Percentiles rank a stretch among this genome's conserved stretches.
phyloP scores from a whole-genome alignment of 495 filamentous ascomycete species.

The Darksidea phi region DNA sequence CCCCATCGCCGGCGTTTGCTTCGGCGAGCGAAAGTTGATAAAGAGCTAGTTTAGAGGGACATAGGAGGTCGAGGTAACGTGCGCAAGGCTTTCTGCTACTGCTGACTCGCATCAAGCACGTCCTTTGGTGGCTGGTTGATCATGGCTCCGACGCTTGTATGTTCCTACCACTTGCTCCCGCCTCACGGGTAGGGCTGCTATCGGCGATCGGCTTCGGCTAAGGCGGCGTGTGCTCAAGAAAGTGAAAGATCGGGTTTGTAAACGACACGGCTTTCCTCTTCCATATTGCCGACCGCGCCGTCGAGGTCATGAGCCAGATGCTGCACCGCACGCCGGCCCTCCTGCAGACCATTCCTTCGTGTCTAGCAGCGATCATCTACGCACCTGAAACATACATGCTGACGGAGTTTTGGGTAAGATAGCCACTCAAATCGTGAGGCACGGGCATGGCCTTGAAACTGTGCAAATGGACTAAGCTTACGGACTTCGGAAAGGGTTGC shows the following conservation, averaged over 20 bases:
- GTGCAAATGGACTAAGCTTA: neutral
- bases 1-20: no score
- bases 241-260: neutral
- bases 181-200: constrained; percentile 1
- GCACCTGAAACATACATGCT: neutral
- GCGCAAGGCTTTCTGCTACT: no score
- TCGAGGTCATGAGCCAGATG: neutral
- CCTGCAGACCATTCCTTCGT: neutral
- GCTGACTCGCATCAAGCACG: neutral
- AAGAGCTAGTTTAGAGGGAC: no score
- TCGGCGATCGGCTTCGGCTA: neutral
- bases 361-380: neutral
- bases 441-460: neutral
- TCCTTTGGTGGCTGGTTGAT: neutral
- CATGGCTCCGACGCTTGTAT: neutral
- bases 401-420: neutral
- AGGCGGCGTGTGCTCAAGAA: neutral
- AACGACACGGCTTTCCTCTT: neutral
- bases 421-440: neutral
- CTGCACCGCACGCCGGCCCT: neutral
- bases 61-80: no score
- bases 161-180: neutral
- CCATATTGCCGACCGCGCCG: neutral
- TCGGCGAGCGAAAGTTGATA: no score
- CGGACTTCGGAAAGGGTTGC: neutral